Evolutionary conservation across 805 yeast genomes (phyloP).

Genomic region (Suhomyces pyralidae): DNA sequence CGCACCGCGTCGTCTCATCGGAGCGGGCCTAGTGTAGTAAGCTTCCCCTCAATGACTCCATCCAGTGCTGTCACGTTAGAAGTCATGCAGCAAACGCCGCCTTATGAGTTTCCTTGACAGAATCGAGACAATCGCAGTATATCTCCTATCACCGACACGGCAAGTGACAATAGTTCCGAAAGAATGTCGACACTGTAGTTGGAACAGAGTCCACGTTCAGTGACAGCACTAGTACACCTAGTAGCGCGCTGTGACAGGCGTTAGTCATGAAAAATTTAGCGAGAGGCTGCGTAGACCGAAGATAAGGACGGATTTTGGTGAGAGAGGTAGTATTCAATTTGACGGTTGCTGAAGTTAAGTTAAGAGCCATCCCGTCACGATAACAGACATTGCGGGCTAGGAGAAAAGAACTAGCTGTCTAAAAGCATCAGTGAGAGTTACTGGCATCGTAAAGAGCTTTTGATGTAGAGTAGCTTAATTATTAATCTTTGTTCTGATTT

Average conservation of each 20-base stretch:
- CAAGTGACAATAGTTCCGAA: slow-evolving; percentile 26
- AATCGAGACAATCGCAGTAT: slow-evolving; percentile 21
- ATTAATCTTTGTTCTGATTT: too few relatives aligned
- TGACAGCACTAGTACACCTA: slow-evolving; percentile 50
- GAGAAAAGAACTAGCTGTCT: not conserved
- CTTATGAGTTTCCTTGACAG: slow-evolving; percentile 33
- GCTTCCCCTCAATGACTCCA: slow-evolving; percentile 55
- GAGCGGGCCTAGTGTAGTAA: slow-evolving; percentile 50
- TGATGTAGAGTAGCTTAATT: too few relatives aligned
- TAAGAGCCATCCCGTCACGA: slow-evolving; percentile 64
- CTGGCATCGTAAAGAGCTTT: slow-evolving; percentile 5
- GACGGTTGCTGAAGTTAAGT: slow-evolving; percentile 24
- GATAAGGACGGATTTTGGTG: slow-evolving; percentile 65
- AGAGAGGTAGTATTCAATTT: not conserved
- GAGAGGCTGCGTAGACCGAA: slow-evolving; percentile 61
- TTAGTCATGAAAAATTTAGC: too few relatives aligned
- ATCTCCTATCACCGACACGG: slow-evolving; percentile 39
- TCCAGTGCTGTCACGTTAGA: slow-evolving; percentile 42
- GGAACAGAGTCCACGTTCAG: slow-evolving; percentile 74
- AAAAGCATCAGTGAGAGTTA: too few relatives aligned
- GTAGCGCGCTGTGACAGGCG: too few relatives aligned
- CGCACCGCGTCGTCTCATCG: not conserved
- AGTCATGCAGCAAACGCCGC: slow-evolving; percentile 34
- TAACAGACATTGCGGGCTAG: slow-evolving; percentile 47
- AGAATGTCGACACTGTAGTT: too few relatives aligned